Evolutionary conservation across 2,329 filamentous ascomycete species (phyloP).

Genomic region (Waltergamsia citrina): DNA sequence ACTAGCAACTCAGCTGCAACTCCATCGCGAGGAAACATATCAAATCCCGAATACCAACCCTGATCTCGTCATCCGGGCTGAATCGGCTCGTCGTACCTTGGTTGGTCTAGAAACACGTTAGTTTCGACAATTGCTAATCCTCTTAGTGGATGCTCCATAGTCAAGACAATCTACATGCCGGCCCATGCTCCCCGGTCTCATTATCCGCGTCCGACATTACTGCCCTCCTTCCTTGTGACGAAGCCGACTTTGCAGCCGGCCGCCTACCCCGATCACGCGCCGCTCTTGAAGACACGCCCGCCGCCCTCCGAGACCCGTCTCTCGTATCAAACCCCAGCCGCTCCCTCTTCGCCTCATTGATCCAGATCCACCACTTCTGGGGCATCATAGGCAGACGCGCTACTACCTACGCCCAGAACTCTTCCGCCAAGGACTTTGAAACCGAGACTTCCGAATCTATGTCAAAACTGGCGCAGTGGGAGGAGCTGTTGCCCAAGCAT

Average conservation of each 20-base stretch:
- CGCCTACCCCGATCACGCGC: conserved; percentile 37
- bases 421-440: conserved; percentile 33
- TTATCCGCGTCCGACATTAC: conserved; percentile 44
- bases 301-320: conserved; percentile 33
- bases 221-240: conserved; percentile 41
- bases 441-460: conserved; percentile 39
- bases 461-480: conserved; percentile 35
- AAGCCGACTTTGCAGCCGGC: conserved; percentile 39
- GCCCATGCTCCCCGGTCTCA: conserved; percentile 39
- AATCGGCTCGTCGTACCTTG: conserved; percentile 47
- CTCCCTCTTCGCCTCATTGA: conserved; percentile 44
- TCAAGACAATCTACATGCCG: conserved; percentile 47
- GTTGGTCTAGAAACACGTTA: conserved; percentile 31
- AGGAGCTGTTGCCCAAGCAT: conserved; percentile 32
- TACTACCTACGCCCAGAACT: conserved; percentile 30
- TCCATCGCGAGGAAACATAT: conserved; percentile 48
- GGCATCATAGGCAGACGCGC: conserved; percentile 39
- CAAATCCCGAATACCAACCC: conserved; percentile 27
- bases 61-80: conserved; percentile 36
- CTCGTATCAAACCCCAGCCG: conserved; percentile 32
- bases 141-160: conserved; percentile 53
- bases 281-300: conserved; percentile 42
- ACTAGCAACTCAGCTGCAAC: conserved; percentile 44
- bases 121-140: no score
- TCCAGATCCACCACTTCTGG: conserved; percentile 47